Evolutionary conservation across 2,329 filamentous ascomycete species (phyloP).

Genomic region (Trichoderma breve): DNA sequence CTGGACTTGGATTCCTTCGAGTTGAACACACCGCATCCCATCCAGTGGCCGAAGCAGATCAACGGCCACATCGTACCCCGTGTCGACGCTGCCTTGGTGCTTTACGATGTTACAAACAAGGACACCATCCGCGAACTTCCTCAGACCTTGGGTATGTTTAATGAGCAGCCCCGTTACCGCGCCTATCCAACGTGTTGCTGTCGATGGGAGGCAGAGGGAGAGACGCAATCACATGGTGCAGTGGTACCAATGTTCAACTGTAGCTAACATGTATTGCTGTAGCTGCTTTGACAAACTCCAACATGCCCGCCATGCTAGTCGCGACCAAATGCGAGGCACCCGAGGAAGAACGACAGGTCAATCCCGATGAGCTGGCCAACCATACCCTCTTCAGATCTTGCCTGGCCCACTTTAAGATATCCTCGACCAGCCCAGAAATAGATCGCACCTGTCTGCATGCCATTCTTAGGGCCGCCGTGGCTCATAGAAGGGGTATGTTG

Average conservation of each 20-base stretch:
- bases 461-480: slow-evolving; percentile 70
- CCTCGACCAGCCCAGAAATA: slow-evolving; percentile 66
- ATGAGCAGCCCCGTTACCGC: not conserved
- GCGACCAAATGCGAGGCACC: slow-evolving; percentile 87
- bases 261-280: slow-evolving; percentile 20
- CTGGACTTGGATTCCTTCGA: slow-evolving; percentile 65
- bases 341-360: slow-evolving; percentile 66
- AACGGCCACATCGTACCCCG: slow-evolving; percentile 69
- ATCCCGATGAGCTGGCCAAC: slow-evolving; percentile 61
- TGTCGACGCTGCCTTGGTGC: slow-evolving; percentile 77
- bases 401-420: slow-evolving; percentile 71
- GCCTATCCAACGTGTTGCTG: not conserved
- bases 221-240: not conserved
- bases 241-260: not conserved
- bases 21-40: slow-evolving; percentile 53
- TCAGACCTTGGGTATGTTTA: slow-evolving; percentile 65
- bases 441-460: slow-evolving; percentile 73
- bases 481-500: slow-evolving; percentile 65
- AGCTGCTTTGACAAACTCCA: slow-evolving; percentile 73
- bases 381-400: slow-evolving; percentile 66
- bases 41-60: slow-evolving; percentile 66
- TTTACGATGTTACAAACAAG: slow-evolving; percentile 84
- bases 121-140: slow-evolving; percentile 73
- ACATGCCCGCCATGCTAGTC: slow-evolving; percentile 75
- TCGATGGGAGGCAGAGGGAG: not conserved